Evolutionary conservation across 73 alveolate genomes (phyloP).

Genomic region (Blepharisma japonicum): DNA sequence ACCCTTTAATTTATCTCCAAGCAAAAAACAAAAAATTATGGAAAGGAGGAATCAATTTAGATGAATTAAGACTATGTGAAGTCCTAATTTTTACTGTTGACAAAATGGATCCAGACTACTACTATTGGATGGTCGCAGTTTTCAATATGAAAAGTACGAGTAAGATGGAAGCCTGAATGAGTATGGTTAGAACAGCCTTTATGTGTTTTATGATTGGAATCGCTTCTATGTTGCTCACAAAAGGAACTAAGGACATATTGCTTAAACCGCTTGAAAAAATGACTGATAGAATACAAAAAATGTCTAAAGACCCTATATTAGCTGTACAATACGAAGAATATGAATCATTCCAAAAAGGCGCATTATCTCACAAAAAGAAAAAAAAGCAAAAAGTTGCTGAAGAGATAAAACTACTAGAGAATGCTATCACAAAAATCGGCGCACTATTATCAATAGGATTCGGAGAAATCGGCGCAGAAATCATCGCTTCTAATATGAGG

Average conservation of each 20-base stretch:
- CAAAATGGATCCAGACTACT: not conserved
- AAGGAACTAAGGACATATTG: constrained; percentile 39
- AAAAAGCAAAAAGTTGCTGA: constrained; percentile 27
- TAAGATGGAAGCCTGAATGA: constrained; percentile 31
- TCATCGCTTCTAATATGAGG: constrained; percentile 86
- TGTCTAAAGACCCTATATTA: constrained; percentile 40
- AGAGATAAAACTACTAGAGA: constrained; percentile 75
- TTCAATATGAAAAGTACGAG: not conserved
- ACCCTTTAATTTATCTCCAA: constrained; percentile 13
- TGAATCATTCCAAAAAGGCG: not conserved
- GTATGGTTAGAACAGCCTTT: constrained; percentile 43
- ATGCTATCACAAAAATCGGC: constrained; percentile 79
- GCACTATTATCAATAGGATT: constrained; percentile 77
- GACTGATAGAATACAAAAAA: constrained; percentile 46
- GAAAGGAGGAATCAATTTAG: not conserved
- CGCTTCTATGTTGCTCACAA: constrained; percentile 37
- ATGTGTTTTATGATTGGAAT: constrained; percentile 47
- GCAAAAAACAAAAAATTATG: not conserved
- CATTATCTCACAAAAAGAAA: constrained; percentile 45
- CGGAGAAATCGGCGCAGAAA: constrained; percentile 90
- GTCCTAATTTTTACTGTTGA: not conserved
- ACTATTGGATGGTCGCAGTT: constrained; percentile 9
- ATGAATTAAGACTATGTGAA: not conserved
- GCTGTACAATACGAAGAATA: constrained; percentile 60
- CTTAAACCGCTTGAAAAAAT: constrained; percentile 46